These are phyloP conservation scores for Calocybe indica DNA, from an alignment of 768 basidiomycete genomes.

Conservation along the genomic window DNA sequence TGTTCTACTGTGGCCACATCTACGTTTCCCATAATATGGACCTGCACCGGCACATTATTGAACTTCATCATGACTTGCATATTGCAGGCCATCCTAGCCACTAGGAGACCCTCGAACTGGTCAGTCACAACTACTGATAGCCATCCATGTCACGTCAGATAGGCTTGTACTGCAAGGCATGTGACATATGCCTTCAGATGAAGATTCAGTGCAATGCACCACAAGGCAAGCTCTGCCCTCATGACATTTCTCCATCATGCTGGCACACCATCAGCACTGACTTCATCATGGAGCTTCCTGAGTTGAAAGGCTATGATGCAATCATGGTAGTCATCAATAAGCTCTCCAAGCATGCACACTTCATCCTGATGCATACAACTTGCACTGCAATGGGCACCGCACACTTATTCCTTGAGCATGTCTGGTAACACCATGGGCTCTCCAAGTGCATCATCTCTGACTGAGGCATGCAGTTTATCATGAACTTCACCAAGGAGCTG, in stretches of 20 bases:
- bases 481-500: too few species aligned
- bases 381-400: too few species aligned
- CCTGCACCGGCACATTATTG: not conserved
- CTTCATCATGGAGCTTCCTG: constrained; percentile 19
- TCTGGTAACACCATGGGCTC: too few species aligned
- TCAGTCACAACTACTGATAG: constrained; percentile 1
- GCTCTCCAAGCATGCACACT: too few species aligned
- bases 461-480: too few species aligned
- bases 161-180: constrained; percentile 7
- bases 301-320: constrained; percentile 5
- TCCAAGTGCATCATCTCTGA: too few species aligned
- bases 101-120: not conserved
- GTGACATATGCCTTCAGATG: constrained; percentile 6
- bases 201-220: constrained; percentile 7
- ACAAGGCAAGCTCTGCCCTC: constrained; percentile 15
- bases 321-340: too few species aligned
- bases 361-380: too few species aligned
- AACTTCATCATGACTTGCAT: not conserved
- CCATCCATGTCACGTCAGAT: constrained; percentile 1
- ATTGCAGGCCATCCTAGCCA: not conserved
- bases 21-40: constrained; percentile 2
- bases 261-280: constrained; percentile 20
- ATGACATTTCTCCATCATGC: constrained; percentile 7
- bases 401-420: too few species aligned
- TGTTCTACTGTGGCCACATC: not conserved